phyloP scores from a whole-genome alignment of 2,329 filamentous ascomycete species.

The Alternaria atra region DNA sequence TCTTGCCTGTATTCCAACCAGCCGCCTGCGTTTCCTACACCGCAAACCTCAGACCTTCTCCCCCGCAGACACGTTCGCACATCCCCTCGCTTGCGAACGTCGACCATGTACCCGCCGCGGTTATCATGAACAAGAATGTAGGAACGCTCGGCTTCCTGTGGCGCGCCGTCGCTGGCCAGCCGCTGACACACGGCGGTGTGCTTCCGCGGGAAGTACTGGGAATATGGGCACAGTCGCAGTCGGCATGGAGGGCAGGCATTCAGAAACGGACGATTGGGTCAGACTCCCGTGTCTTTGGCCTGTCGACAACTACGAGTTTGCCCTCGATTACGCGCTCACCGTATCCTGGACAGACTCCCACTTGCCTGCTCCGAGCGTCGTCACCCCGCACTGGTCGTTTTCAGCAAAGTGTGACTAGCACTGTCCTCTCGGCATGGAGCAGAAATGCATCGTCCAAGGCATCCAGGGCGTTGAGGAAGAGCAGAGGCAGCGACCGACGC shows the following conservation, averaged over 20 bases:
- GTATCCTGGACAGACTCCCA: slow-evolving; percentile 20
- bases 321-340: slow-evolving; percentile 18
- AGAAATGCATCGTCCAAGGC: slow-evolving; percentile 40
- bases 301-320: slow-evolving; percentile 6
- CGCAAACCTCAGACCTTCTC: slow-evolving; percentile 13
- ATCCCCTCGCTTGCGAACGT: slow-evolving; percentile 14
- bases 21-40: slow-evolving; percentile 11
- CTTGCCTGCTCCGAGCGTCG: slow-evolving; percentile 19
- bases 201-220: slow-evolving; percentile 25
- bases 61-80: slow-evolving; percentile 11
- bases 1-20: slow-evolving; percentile 14
- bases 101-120: slow-evolving; percentile 45
- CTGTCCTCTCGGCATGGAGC: slow-evolving; percentile 42
- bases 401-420: slow-evolving; percentile 34
- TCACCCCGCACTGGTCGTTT: slow-evolving; percentile 9
- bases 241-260: slow-evolving; percentile 6
- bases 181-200: slow-evolving; percentile 25
- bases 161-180: slow-evolving; percentile 42
- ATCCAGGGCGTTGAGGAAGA: slow-evolving; percentile 22
- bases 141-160: slow-evolving; percentile 45
- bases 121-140: slow-evolving; percentile 58
- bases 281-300: slow-evolving; percentile 9
- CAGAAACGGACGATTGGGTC: slow-evolving; percentile 24
- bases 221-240: slow-evolving; percentile 18
- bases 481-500: slow-evolving; percentile 32